phyloP scores from a whole-genome alignment of 2,329 filamentous ascomycete species.

The Beauveria brongniartii region DNA sequence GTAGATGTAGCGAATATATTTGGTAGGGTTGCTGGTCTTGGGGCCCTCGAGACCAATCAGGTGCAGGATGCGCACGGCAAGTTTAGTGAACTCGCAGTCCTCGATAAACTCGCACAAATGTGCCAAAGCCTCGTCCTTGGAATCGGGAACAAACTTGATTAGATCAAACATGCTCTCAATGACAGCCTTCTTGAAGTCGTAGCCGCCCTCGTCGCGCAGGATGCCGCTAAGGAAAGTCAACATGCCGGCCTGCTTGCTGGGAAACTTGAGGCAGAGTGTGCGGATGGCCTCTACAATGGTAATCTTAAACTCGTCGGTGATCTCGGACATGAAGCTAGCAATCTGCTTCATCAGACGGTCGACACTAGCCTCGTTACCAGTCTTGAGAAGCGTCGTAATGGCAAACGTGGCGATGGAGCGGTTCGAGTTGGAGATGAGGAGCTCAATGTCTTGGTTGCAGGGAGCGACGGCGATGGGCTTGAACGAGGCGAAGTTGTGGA shows the following conservation, averaged over 20 bases:
- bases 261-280: constrained; percentile 94
- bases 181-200: constrained; percentile 95
- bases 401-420: constrained; percentile 97
- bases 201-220: constrained; percentile 90
- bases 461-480: constrained; percentile 86
- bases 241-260: constrained; percentile 96
- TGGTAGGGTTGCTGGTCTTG: constrained; percentile 90
- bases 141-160: constrained; percentile 96
- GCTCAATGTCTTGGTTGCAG: constrained; percentile 96
- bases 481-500: constrained; percentile 94
- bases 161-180: constrained; percentile 99
- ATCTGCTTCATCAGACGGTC: constrained; percentile 99
- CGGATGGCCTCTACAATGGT: constrained; percentile 99
- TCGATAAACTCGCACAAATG: constrained; percentile 99
- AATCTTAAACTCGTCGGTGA: constrained; percentile 99
- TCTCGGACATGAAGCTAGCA: constrained; percentile 95
- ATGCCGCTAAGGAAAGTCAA: constrained; percentile 96
- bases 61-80: constrained; percentile 91
- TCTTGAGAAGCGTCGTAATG: constrained; percentile 96
- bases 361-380: constrained; percentile 93
- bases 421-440: constrained; percentile 93
- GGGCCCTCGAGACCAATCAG: constrained; percentile 90
- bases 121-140: constrained; percentile 71
- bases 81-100: constrained; percentile 97
- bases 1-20: constrained; percentile 99